phyloP scores from a whole-genome alignment of 2,329 filamentous ascomycete genomes.

The Microcyclospora tardicrescens region DNA sequence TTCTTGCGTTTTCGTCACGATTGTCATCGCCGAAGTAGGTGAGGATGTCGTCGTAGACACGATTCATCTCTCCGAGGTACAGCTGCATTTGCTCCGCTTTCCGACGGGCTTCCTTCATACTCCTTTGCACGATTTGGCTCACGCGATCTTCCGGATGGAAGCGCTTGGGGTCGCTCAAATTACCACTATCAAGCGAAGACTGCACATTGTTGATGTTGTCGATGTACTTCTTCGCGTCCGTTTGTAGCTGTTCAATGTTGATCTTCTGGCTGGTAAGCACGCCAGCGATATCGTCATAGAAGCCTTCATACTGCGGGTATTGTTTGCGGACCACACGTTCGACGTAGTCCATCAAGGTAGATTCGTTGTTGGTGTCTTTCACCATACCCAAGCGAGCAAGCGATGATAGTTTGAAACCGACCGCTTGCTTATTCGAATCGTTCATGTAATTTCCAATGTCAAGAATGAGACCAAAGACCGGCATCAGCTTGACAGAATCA shows the following conservation, averaged over 20 bases:
- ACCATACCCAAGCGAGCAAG: conserved; percentile 89
- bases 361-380: conserved; percentile 98
- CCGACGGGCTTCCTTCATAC: conserved; percentile 90
- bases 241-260: conserved; percentile 82
- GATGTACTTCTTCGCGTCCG: conserved; percentile 83
- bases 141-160: conserved; percentile 97
- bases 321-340: conserved; percentile 94
- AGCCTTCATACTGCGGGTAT: conserved; percentile 89
- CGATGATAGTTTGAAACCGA: conserved; percentile 94
- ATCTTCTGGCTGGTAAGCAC: conserved; percentile 75
- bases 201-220: conserved; percentile 92
- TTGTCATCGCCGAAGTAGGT: conserved; percentile 92
- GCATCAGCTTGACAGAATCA: conserved; percentile 88
- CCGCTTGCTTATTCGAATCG: conserved; percentile 95
- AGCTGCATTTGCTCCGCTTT: conserved; percentile 94
- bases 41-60: conserved; percentile 90
- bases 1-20: conserved; percentile 76
- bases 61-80: conserved; percentile 84
- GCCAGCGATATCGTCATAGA: conserved; percentile 68
- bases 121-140: conserved; percentile 75
- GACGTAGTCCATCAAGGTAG: conserved; percentile 86
- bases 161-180: conserved; percentile 89
- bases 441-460: conserved; percentile 99
- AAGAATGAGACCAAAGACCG: conserved; percentile 85
- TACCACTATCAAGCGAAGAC: conserved; percentile 79